A percentile compares a stretch with the other conserved stretches of the same genome.
Conservation (phyloP, 1,284 basidiomycete genomes). For the Rhizoctonia solani region DNA sequence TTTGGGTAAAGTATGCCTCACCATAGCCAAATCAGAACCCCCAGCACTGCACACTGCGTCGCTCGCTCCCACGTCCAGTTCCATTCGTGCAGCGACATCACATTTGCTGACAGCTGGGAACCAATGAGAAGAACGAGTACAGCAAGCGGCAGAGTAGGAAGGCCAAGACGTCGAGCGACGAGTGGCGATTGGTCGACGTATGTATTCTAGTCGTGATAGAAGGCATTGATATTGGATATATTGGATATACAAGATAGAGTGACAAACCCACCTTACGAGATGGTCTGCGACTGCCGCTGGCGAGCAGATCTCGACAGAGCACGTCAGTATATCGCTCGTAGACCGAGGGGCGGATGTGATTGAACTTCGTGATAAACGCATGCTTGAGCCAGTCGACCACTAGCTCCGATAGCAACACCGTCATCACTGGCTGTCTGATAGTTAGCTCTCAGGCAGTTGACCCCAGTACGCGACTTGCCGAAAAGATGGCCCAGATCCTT, state of each 20-base stretch:
- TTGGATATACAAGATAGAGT: background rate
- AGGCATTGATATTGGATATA: background rate
- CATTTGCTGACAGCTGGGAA: slow-evolving; percentile 63
- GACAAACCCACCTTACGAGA: slow-evolving; percentile 66
- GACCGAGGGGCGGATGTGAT: slow-evolving; percentile 91
- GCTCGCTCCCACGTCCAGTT: slow-evolving; percentile 55
- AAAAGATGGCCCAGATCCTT: slow-evolving; percentile 82
- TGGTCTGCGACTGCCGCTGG: slow-evolving; percentile 75
- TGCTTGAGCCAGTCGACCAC: slow-evolving; percentile 99
- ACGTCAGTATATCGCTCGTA: slow-evolving; percentile 97
- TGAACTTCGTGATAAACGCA: slow-evolving; percentile 99
- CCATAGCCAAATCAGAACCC: slow-evolving; percentile 80
- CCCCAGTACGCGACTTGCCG: slow-evolving; percentile 55
- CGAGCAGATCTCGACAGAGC: slow-evolving; percentile 84
- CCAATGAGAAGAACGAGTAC: slow-evolving; percentile 89
- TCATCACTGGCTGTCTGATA: slow-evolving; percentile 74
- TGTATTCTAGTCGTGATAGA: slow-evolving; percentile 59
- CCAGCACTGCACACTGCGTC: slow-evolving; percentile 68
- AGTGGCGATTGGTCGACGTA: slow-evolving; percentile 96
- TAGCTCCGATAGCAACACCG: slow-evolving; percentile 91
- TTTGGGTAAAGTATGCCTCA: slow-evolving; percentile 44
- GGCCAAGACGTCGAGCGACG: slow-evolving; percentile 91
- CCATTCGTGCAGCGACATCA: slow-evolving; percentile 47
- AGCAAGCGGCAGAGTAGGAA: slow-evolving; percentile 89
- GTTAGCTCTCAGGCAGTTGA: background rate